Evolutionary conservation across 1,139 yeast genomes (phyloP).

Genomic region (Taiozyma sp.): DNA sequence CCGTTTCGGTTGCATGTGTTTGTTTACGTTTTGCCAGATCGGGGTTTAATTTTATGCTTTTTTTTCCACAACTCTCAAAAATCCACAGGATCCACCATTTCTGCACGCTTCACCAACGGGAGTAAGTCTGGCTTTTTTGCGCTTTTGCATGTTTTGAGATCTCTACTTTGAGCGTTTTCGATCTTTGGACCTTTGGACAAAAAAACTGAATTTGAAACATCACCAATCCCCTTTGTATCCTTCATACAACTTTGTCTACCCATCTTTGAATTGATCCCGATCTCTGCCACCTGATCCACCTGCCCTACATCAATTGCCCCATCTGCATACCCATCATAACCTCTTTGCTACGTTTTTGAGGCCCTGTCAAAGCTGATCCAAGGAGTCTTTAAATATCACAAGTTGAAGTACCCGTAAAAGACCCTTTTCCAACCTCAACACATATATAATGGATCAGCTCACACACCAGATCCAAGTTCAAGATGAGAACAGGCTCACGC

Average conservation of each 20-base stretch:
- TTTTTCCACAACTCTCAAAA: neutral
- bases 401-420: neutral
- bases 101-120: neutral
- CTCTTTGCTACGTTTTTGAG: neutral
- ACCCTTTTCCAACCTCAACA: too few species aligned
- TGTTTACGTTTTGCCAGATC: slow-evolving; percentile 8
- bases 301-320: neutral
- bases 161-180: neutral
- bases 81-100: too few species aligned
- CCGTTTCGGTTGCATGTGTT: slow-evolving; percentile 7
- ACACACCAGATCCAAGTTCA: slow-evolving; percentile 10
- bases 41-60: slow-evolving; percentile 6
- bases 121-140: neutral
- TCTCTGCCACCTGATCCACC: neutral
- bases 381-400: neutral
- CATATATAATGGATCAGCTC: slow-evolving; percentile 10
- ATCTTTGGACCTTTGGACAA: neutral
- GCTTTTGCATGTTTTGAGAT: neutral
- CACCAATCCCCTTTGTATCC: neutral
- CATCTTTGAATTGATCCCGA: neutral
- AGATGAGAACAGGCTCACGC: slow-evolving; percentile 15
- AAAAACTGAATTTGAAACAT: neutral
- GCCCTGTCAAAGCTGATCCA: neutral
- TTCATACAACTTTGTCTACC: neutral
- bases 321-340: neutral